Conservation (phyloP, 176 grass and related monocot species). For the Eremochloa ophiuroides region DNA sequence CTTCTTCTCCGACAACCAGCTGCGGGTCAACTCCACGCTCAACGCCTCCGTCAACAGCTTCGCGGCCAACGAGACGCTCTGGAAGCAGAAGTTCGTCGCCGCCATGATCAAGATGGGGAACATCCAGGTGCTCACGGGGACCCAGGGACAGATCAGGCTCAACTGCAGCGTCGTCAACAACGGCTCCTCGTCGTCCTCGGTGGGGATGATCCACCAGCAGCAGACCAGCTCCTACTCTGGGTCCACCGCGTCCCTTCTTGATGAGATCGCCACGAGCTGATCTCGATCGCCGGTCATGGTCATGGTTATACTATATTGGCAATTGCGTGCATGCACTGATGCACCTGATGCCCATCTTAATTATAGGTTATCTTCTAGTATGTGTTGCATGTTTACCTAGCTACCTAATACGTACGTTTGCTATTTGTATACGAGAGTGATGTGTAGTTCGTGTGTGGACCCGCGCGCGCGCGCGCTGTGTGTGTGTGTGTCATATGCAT, state of each 20-base stretch:
- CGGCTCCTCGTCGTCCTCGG: neutral
- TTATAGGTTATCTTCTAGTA: too few species aligned
- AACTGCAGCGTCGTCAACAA: slow-evolving; percentile 49
- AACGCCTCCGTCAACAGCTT: slow-evolving; percentile 22
- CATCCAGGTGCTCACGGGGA: slow-evolving; percentile 46
- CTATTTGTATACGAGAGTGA: too few species aligned
- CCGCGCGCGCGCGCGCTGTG: too few species aligned
- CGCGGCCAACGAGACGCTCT: slow-evolving; percentile 27
- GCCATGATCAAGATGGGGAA: slow-evolving; percentile 52
- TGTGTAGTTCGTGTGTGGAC: too few species aligned
- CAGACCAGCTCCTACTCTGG: neutral
- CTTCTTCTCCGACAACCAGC: slow-evolving; percentile 48
- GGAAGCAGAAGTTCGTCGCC: slow-evolving; percentile 40
- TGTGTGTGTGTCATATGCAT: too few species aligned
- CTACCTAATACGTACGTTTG: too few species aligned
- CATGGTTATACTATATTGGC: too few species aligned
- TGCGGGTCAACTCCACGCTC: slow-evolving; percentile 31
- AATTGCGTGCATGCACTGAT: too few species aligned
- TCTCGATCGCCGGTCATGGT: too few species aligned
- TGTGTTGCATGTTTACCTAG: too few species aligned
- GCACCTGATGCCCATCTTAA: too few species aligned
- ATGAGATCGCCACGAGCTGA: slow-evolving; percentile 27
- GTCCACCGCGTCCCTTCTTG: slow-evolving; percentile 9
- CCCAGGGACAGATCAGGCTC: slow-evolving; percentile 28
- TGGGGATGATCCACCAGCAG: neutral